Conservation (phyloP, 176 grass and related monocot species). For the Musa troglodytarum region DNA sequence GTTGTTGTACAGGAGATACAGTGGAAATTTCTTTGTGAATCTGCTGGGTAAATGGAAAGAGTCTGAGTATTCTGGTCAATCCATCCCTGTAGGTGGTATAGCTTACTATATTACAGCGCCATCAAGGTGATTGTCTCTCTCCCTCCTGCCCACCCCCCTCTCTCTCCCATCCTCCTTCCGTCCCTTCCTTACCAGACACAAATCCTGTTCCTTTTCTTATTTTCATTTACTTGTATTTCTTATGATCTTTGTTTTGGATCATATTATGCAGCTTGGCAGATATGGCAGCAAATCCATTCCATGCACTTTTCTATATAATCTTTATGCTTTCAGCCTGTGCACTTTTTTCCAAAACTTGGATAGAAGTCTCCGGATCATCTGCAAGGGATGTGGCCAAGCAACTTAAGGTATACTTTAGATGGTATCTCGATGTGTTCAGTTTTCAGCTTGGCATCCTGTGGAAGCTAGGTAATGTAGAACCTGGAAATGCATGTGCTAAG, state of each 20-base stretch:
- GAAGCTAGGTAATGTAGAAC: neutral
- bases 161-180: neutral
- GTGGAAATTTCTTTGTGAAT: slow-evolving; percentile 86
- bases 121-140: slow-evolving; percentile 49
- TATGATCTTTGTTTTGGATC: slow-evolving; percentile 10
- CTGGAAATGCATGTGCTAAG: neutral
- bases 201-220: slow-evolving; percentile 14
- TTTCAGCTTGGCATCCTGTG: neutral
- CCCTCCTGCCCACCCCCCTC: neutral
- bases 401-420: slow-evolving; percentile 54
- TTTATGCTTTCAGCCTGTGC: slow-evolving; percentile 85
- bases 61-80: slow-evolving; percentile 84
- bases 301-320: slow-evolving; percentile 81
- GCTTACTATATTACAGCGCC: slow-evolving; percentile 96
- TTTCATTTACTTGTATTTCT: slow-evolving; percentile 18
- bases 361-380: slow-evolving; percentile 90
- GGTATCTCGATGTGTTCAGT: neutral
- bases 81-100: slow-evolving; percentile 80
- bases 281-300: slow-evolving; percentile 84
- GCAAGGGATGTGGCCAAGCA: slow-evolving; percentile 90
- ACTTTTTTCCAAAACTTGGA: slow-evolving; percentile 90
- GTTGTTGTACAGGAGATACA: slow-evolving; percentile 86
- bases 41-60: slow-evolving; percentile 88
- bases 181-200: no score
- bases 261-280: slow-evolving; percentile 59